These are phyloP conservation scores for Aspergillus sp. DNA, from an alignment of 2,329 filamentous ascomycete species.

Conservation along the genomic window DNA sequence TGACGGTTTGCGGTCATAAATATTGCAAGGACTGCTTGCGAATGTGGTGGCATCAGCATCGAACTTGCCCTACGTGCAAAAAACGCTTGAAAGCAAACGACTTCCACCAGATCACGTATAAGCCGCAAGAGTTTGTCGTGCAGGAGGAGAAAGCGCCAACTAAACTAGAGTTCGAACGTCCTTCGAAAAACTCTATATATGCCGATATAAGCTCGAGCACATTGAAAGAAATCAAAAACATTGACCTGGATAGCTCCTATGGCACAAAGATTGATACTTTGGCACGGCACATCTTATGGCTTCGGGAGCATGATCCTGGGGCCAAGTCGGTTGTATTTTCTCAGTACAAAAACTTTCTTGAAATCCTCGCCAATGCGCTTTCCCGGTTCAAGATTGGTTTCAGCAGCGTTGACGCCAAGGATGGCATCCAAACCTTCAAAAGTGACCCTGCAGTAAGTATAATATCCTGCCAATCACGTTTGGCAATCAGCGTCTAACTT, in stretches of 20 bases:
- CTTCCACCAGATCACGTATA: constrained; percentile 83
- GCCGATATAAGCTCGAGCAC: constrained; percentile 70
- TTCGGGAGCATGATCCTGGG: constrained; percentile 79
- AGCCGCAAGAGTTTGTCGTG: constrained; percentile 70
- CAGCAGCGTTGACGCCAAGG: constrained; percentile 66
- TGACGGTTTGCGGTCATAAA: constrained; percentile 84
- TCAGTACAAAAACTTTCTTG: constrained; percentile 80
- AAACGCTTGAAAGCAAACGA: constrained; percentile 63
- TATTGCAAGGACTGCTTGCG: constrained; percentile 88
- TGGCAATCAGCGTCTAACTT: constrained; percentile 19
- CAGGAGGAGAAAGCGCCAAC: constrained; percentile 53
- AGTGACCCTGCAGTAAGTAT: constrained; percentile 60
- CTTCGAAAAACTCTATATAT: constrained; percentile 64
- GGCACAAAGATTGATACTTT: constrained; percentile 89
- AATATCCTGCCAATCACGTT: not conserved
- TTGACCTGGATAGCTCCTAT: constrained; percentile 73
- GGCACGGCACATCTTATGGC: constrained; percentile 78
- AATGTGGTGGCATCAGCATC: constrained; percentile 72
- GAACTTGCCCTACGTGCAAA: constrained; percentile 85
- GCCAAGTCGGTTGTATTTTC: constrained; percentile 94
- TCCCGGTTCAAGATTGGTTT: constrained; percentile 70
- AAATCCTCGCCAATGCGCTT: constrained; percentile 71
- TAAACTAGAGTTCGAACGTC: constrained; percentile 32
- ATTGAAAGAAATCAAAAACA: constrained; percentile 76
- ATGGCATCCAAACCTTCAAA: constrained; percentile 76